phyloP scores from a whole-genome alignment of 1,139 yeast species.

The Candida buenavistaensis region DNA sequence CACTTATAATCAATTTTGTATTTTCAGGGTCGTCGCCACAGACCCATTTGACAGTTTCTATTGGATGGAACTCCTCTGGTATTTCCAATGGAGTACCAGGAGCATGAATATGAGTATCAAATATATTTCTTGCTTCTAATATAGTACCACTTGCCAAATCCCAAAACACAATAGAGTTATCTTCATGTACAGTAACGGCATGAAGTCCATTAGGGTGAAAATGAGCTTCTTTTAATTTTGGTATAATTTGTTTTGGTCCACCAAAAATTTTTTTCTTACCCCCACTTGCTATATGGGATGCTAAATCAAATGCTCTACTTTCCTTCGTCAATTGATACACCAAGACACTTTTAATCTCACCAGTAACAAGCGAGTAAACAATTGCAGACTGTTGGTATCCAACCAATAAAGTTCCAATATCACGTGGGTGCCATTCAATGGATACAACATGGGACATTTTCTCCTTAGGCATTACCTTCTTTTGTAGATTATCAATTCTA shows the following conservation, averaged over 20 bases:
- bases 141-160: constrained; percentile 76
- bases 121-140: constrained; percentile 71
- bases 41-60: constrained; percentile 61
- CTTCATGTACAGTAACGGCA: constrained; percentile 73
- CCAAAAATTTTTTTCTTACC: constrained; percentile 47
- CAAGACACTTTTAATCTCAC: constrained; percentile 55
- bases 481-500: constrained; percentile 73
- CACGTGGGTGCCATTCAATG: constrained; percentile 85
- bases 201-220: constrained; percentile 96
- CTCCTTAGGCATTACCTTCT: constrained; percentile 48
- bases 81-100: constrained; percentile 37
- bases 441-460: constrained; percentile 61
- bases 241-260: constrained; percentile 40
- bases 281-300: constrained; percentile 35
- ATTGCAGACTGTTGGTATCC: constrained; percentile 73
- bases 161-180: constrained; percentile 89
- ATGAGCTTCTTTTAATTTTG: constrained; percentile 60
- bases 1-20: constrained; percentile 71
- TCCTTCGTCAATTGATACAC: constrained; percentile 51
- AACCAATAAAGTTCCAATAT: constrained; percentile 73
- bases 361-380: constrained; percentile 64
- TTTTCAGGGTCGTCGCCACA: constrained; percentile 80
- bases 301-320: constrained; percentile 33
- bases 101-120: constrained; percentile 62
- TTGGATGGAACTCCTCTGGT: constrained; percentile 28